Percentiles rank a stretch among this genome's conserved stretches.
Evolutionary conservation across 345 rosid species (phyloP).

Genomic region (Eucalyptus leucophloia): DNA sequence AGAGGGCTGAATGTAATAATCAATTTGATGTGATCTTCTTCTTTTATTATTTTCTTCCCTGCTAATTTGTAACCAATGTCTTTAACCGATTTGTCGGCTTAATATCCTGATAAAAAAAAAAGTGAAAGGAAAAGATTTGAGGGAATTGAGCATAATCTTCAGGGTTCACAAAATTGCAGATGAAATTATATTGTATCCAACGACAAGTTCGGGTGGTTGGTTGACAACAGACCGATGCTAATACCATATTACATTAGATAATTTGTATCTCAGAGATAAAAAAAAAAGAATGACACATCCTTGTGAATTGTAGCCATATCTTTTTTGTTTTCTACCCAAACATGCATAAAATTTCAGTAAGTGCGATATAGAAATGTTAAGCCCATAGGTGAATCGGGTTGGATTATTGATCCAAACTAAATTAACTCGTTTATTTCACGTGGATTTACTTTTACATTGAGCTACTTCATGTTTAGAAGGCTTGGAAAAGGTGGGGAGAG

Average conservation of each 20-base stretch:
- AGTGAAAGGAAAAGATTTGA: background rate
- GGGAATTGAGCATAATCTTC: background rate
- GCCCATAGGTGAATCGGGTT: background rate
- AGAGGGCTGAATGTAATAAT: no score
- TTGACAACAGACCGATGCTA: background rate
- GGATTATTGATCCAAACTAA: background rate
- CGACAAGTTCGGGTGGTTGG: rapidly evolving
- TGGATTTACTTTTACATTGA: background rate
- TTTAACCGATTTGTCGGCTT: background rate
- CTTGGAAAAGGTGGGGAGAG: background rate
- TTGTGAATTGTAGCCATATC: background rate
- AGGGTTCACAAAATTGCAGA: background rate
- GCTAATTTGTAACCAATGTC: background rate
- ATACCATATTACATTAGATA: background rate
- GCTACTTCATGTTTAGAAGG: background rate
- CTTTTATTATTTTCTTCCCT: no score
- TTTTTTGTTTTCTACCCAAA: rapidly evolving
- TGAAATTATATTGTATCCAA: background rate
- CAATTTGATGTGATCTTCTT: no score
- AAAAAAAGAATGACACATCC: background rate
- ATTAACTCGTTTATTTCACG: background rate
- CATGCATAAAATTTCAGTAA: background rate
- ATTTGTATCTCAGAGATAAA: background rate
- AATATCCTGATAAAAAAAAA: background rate
- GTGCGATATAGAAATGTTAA: background rate